A percentile compares a stretch with the other conserved stretches of the same genome.
phyloP scores from a whole-genome alignment of 768 basidiomycete species.

The Mycena albidolilacea region DNA sequence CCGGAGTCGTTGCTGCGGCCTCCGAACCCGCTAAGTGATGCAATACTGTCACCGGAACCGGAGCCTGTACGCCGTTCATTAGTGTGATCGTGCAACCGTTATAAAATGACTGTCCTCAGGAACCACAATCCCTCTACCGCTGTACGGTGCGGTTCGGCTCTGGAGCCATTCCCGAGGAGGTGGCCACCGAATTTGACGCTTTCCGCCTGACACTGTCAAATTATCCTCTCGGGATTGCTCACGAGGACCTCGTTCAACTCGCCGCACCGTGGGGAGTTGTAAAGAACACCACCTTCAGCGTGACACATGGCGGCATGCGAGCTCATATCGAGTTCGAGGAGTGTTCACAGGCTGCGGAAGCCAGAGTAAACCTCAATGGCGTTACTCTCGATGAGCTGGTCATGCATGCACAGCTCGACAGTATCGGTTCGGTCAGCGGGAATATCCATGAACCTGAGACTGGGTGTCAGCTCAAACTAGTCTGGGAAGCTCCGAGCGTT shows the following conservation, averaged over 20 bases:
- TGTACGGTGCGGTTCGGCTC: conserved; percentile 30
- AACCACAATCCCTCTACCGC: conserved; percentile 14
- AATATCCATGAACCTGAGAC: conserved; percentile 7
- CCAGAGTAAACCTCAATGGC: conserved; percentile 33
- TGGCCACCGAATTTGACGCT: conserved; percentile 30
- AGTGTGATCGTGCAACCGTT: not conserved
- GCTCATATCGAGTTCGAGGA: conserved; percentile 33
- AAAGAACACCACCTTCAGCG: conserved; percentile 28
- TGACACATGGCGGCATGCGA: conserved; percentile 14
- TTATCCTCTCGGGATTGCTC: conserved; percentile 30
- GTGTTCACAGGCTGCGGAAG: conserved; percentile 27
- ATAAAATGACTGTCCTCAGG: conserved; percentile 5
- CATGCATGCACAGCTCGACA: conserved; percentile 26
- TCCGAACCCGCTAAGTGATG: not conserved
- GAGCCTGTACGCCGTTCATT: conserved; percentile 13
- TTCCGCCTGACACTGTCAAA: conserved; percentile 10
- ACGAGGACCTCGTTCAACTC: conserved; percentile 20
- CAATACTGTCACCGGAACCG: not conserved
- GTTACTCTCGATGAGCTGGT: conserved; percentile 1
- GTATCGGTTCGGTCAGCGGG: conserved; percentile 21
- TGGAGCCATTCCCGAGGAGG: conserved; percentile 22
- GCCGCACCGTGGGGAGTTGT: conserved; percentile 29
- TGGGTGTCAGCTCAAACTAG: conserved; percentile 23
- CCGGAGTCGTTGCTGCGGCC: conserved; percentile 8
- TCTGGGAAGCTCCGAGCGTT: conserved; percentile 35